Conservation (phyloP, 2,329 filamentous ascomycete species). For the Meredithiella fracta region DNA sequence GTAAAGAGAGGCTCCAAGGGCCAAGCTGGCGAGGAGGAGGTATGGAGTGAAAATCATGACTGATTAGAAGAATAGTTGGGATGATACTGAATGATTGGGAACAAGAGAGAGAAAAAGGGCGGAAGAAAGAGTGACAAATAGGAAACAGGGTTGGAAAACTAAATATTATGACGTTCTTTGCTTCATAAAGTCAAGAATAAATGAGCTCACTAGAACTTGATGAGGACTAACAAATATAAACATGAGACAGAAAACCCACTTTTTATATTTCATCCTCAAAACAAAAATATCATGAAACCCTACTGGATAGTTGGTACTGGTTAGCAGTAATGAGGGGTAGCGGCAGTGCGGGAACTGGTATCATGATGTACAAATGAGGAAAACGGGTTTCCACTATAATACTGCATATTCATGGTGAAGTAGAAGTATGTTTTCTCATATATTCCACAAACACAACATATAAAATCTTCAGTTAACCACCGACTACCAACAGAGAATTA, state of each 20-base stretch:
- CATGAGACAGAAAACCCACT: not conserved
- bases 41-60: not conserved
- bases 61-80: too few species aligned
- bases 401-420: not conserved
- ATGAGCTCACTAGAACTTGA: not conserved
- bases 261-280: not conserved
- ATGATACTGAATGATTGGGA: not conserved
- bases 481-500: not conserved
- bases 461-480: too few species aligned
- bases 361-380: not conserved
- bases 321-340: not conserved
- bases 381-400: not conserved
- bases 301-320: not conserved
- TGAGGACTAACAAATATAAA: not conserved
- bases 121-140: not conserved
- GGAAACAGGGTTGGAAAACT: not conserved
- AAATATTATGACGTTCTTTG: not conserved
- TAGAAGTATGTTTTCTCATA: not conserved
- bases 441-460: too few species aligned
- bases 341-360: not conserved
- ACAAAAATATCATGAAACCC: not conserved
- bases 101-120: not conserved
- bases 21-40: not conserved
- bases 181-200: not conserved
- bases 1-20: not conserved